Base-by-base conservation (phyloP, 495 filamentous ascomycete species). In the Hyaloscypha bicolor region DNA sequence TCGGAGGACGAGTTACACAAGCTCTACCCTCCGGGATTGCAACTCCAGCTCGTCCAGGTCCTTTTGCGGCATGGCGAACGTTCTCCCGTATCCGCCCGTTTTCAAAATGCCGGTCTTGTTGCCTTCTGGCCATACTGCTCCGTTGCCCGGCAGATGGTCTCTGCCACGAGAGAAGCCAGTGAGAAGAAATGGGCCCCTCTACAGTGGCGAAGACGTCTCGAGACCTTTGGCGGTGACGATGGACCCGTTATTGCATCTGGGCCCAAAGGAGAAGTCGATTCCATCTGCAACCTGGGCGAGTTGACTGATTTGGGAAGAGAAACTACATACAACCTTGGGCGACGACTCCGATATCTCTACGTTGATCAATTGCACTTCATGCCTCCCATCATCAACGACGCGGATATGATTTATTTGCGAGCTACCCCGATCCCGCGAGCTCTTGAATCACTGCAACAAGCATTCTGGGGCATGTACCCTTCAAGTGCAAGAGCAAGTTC, bases 91-190 rank as follows among this genome's bases (percentile, higher is more conserved):
- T 89, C 86, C 21, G 83, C 92, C 19, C 88, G 96, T 9, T 97
- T 99, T 76, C 87, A 92, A 75, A 96, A 96, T 82, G 82, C 92
- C 73, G 94, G 94, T n/a, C 82, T 97, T 21, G 76, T 79, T 64
- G 78, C 90, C 72, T 95, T 91, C 76, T 99, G 95, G 95, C 91
- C 95, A 9, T 99, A 97, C 79, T 99, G 95, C 79, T 83, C 82
- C 60, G 86, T 88, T 52, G 93, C 92, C 21, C 83, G 83, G 39
- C 88, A 86, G 66, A 83, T 97, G 75, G 85, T 85, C 45, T 88
- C 90, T 70, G 85, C 89, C 73, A 86, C 93, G 12, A 80, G 93
- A 48, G 85, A 81, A 61, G 71, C 68, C 58, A 66, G 57, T 6
- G 68, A 62, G 3, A 31, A 59, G 19, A 76, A 81, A 55, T 94